phyloP scores from a whole-genome alignment of 2,329 filamentous ascomycete genomes.

The Cordyceps fumosorosea region DNA sequence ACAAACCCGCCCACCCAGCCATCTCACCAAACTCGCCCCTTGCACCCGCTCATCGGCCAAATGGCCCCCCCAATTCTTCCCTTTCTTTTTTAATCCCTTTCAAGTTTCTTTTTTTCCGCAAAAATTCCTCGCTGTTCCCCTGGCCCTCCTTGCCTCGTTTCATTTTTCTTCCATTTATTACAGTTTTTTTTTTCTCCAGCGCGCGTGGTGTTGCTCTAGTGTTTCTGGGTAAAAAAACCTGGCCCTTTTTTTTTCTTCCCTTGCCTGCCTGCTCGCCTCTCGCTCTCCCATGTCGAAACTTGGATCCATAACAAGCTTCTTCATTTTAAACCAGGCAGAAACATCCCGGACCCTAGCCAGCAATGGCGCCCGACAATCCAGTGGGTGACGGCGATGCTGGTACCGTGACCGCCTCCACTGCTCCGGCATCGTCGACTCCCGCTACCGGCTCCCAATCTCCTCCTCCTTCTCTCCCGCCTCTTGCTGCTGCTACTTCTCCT shows the following conservation, averaged over 20 bases:
- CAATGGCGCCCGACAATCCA: conserved; percentile 10
- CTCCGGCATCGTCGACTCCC: conserved; percentile 2
- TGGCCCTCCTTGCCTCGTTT: not conserved
- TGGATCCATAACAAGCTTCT: conserved; percentile 12
- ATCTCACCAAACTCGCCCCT: not conserved
- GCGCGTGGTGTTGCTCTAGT: conserved; percentile 5
- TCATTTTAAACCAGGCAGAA: conserved; percentile 11
- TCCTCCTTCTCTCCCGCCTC: conserved; percentile 7
- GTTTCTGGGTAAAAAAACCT: not conserved
- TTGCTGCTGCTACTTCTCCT: not conserved
- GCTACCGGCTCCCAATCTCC: conserved; percentile 14
- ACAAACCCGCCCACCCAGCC: not conserved
- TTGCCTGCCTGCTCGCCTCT: no score
- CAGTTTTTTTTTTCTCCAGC: not conserved
- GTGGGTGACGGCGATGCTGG: conserved; percentile 8
- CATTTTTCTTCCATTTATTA: not conserved
- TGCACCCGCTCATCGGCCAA: not conserved
- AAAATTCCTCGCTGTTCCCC: not conserved
- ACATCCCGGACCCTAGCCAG: conserved; percentile 10
- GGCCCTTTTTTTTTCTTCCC: not conserved
- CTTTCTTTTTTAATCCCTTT: not conserved
- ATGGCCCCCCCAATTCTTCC: not conserved
- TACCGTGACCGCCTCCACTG: conserved; percentile 5
- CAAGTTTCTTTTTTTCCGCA: not conserved
- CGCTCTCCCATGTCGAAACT: conserved; percentile 9